Percentiles rank a stretch among this genome's conserved stretches.
phyloP scores from a whole-genome alignment of 2,329 filamentous ascomycete genomes.

The Diaporthe destruens region DNA sequence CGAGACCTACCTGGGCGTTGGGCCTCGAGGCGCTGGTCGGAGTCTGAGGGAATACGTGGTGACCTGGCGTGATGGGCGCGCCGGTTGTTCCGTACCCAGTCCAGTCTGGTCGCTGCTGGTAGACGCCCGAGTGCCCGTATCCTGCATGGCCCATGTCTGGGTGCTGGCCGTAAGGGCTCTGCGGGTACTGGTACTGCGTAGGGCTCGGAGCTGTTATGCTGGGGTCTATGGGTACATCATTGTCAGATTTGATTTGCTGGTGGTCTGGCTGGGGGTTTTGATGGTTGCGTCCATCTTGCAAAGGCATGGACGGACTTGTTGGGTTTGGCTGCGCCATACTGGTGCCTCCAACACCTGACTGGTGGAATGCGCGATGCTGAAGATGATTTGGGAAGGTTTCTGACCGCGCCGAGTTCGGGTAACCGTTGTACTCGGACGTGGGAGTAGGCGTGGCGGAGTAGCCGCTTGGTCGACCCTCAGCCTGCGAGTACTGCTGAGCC shows the following conservation, averaged over 20 bases:
- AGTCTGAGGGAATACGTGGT: conserved; percentile 66
- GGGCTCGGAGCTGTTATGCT: conserved; percentile 95
- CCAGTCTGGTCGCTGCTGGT: conserved; percentile 80
- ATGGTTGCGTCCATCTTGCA: conserved; percentile 85
- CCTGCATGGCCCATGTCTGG: conserved; percentile 89
- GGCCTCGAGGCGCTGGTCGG: conserved; percentile 68
- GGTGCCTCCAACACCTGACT: conserved; percentile 79
- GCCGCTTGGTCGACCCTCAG: conserved; percentile 79
- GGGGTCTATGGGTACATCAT: conserved; percentile 98
- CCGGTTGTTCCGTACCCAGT: conserved; percentile 70
- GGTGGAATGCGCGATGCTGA: conserved; percentile 86
- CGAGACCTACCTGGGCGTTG: conserved; percentile 68
- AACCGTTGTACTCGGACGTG: conserved; percentile 88
- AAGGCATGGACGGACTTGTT: conserved; percentile 96
- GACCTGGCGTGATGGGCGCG: conserved; percentile 63
- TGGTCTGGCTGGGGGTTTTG: conserved; percentile 72
- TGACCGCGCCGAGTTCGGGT: conserved; percentile 81
- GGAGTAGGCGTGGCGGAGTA: conserved; percentile 86
- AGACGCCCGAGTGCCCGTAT: conserved; percentile 75
- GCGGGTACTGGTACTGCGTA: conserved; percentile 57
- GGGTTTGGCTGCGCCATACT: conserved; percentile 91
- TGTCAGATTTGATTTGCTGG: conserved; percentile 90
- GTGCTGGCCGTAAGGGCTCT: conserved; percentile 79
- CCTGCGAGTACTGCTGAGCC: conserved; percentile 90
- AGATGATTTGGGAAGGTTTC: conserved; percentile 85